These are phyloP conservation scores for Euphorbia celastroides DNA, from an alignment of 441 rosid species.

Conservation along the genomic window DNA sequence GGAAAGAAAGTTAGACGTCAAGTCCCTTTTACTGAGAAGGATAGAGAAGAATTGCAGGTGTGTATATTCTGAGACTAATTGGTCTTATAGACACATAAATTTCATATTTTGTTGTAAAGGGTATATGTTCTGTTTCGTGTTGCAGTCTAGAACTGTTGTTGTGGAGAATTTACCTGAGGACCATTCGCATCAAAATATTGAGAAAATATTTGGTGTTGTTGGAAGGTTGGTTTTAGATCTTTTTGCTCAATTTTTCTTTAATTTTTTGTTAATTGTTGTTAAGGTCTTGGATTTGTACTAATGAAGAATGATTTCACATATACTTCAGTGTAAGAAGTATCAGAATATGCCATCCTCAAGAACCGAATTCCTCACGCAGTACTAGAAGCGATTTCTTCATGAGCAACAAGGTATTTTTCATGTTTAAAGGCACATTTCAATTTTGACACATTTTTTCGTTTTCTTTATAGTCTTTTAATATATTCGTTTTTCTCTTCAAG, in stretches of 20 bases:
- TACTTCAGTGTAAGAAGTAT: slow-evolving; percentile 64
- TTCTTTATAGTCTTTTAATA: background rate
- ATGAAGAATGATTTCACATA: slow-evolving; percentile 5
- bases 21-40: slow-evolving; percentile 71
- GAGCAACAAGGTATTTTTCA: slow-evolving; percentile 62
- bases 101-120: background rate
- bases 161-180: slow-evolving; percentile 97
- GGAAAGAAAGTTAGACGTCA: slow-evolving; percentile 74
- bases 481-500: slow-evolving; percentile 28
- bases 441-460: background rate
- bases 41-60: slow-evolving; percentile 88
- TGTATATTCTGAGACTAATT: slow-evolving; percentile 13
- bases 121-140: slow-evolving; percentile 11
- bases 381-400: slow-evolving; percentile 57
- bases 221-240: slow-evolving; percentile 50
- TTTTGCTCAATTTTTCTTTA: background rate
- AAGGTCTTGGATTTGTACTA: background rate
- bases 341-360: slow-evolving; percentile 85
- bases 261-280: background rate
- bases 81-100: background rate
- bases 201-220: slow-evolving; percentile 66
- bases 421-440: background rate
- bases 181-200: slow-evolving; percentile 90
- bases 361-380: slow-evolving; percentile 55
- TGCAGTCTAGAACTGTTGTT: slow-evolving; percentile 82